These are phyloP conservation scores for Cystoderma amianthinum DNA, from an alignment of 768 basidiomycete genomes.

Conservation along the genomic window DNA sequence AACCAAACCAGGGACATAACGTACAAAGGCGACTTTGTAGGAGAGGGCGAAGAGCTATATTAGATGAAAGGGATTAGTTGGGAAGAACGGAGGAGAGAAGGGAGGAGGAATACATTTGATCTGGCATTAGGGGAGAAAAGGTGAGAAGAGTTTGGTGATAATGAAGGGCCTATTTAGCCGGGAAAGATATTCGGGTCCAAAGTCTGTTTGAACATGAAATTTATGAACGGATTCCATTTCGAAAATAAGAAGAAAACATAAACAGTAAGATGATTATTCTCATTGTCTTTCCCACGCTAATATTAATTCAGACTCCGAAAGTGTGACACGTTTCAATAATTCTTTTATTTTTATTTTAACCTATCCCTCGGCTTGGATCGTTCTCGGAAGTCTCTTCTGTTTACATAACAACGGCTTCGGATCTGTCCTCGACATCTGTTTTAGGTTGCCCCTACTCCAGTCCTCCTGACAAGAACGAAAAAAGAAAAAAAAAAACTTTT, in stretches of 20 bases:
- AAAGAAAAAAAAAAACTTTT: too few relatives aligned
- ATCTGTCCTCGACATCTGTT: too few relatives aligned
- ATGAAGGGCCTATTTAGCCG: constrained; percentile 11
- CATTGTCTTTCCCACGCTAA: not conserved
- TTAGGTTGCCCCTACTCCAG: too few relatives aligned
- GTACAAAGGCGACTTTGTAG: not conserved
- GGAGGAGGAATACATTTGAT: constrained; percentile 3
- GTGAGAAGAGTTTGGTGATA: not conserved
- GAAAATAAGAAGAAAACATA: constrained; percentile 4
- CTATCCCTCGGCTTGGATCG: too few relatives aligned
- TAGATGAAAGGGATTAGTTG: not conserved
- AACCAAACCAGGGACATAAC: not conserved
- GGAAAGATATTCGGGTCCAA: constrained; percentile 15
- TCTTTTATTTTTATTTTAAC: too few relatives aligned
- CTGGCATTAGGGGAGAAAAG: too few relatives aligned
- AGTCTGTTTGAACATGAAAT: constrained; percentile 7
- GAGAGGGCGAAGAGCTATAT: not conserved
- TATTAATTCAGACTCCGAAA: not conserved
- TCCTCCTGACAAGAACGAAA: too few relatives aligned
- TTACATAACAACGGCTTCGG: too few relatives aligned
- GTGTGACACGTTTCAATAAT: too few relatives aligned
- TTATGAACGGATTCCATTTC: constrained; percentile 1
- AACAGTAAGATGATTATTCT: not conserved
- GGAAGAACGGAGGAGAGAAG: not conserved
- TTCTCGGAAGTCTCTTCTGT: too few relatives aligned